A percentile compares a stretch with the other conserved stretches of the same genome.
phyloP scores from a whole-genome alignment of 768 basidiomycete genomes.

The Boletus sp. region DNA sequence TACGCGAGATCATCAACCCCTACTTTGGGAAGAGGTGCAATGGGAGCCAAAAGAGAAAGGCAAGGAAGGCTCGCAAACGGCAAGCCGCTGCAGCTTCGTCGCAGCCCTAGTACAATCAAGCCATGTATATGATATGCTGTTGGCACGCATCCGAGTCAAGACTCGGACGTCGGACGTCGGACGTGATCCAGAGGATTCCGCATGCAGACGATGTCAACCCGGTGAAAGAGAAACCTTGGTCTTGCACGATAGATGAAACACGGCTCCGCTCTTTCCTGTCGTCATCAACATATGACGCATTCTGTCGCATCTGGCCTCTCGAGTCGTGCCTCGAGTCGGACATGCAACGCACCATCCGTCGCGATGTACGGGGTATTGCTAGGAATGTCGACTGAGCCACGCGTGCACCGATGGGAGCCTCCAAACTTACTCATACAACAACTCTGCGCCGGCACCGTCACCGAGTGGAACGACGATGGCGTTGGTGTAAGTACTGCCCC shows the following conservation, averaged over 20 bases:
- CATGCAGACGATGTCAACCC: not conserved
- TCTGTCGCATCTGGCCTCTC: constrained; percentile 36
- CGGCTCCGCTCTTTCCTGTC: too few relatives aligned
- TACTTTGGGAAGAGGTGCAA: constrained; percentile 18
- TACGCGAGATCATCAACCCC: constrained; percentile 24
- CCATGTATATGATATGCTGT: constrained; percentile 1
- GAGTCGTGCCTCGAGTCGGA: constrained; percentile 44
- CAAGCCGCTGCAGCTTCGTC: not conserved
- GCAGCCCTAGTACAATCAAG: not conserved
- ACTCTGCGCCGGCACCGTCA: constrained; percentile 38
- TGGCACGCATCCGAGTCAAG: not conserved
- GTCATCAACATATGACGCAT: constrained; percentile 42
- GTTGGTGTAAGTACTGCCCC: constrained; percentile 5
- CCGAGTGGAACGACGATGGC: constrained; percentile 41
- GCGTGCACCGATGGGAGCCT: not conserved
- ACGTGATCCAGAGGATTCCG: too few relatives aligned
- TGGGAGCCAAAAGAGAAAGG: constrained; percentile 18
- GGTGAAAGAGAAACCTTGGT: not conserved
- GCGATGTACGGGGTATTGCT: constrained; percentile 48
- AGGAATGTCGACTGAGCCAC: not conserved
- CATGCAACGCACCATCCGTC: constrained; percentile 43
- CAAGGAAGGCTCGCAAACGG: constrained; percentile 14
- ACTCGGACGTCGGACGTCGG: not conserved
- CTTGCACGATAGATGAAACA: too few relatives aligned
- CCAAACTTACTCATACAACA: constrained; percentile 51